Base-by-base conservation (phyloP, 352 stramenopile genomes). In the Blastocystis sp. region DNA sequence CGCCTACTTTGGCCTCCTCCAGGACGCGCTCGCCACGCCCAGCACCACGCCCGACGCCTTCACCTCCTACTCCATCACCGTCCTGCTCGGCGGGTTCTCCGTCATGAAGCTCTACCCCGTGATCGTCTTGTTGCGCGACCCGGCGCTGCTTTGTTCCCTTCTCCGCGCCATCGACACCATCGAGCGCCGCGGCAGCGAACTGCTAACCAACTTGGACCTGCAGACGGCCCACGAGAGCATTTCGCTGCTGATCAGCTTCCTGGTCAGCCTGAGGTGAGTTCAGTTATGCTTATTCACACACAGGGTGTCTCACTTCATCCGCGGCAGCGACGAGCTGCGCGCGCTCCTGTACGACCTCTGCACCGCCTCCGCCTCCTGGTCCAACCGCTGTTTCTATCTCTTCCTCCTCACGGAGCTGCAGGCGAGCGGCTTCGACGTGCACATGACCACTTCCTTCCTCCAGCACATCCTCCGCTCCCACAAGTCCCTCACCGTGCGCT, bases 391-490 rank as follows among this genome's bases (percentile, higher is more conserved):
- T 9, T 53, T 76, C 23, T 76, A 60, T 45, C n/a, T 76, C 7
- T 59, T n/a, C 5, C 66, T 76, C 9, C 48, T 76, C 2, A 76
- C 66, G n/a, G 66, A 56, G 48, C 38, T 76, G 0, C 66, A 76
- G 53, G 7, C 23, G 34, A 76, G 23, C 48, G 66, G 38, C 14
- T 41, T 28, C 3, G 66, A 52, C 2, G 48, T 76, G 21, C 9
- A 34, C 48, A 14, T 76, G 19, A 76, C 66, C 21, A 1, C 66
- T 28, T 23, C 48, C 21, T 48, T 76, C n/a, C 2, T 76, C 11
- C 34, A 40, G 1, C 28, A 23, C 2, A 11, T 76, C 53, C 66
- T 76, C 23, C 21, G 66, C 52, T 14, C 52, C 19, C 7, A 76
- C 10, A 40, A 76, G 10, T 59, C 41, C 4, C 2, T 76, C 19